Percentiles rank a stretch among this genome's conserved stretches.
These are phyloP conservation scores for Alternaria sp. DNA, from an alignment of 2,329 filamentous ascomycete genomes.

Conservation along the genomic window DNA sequence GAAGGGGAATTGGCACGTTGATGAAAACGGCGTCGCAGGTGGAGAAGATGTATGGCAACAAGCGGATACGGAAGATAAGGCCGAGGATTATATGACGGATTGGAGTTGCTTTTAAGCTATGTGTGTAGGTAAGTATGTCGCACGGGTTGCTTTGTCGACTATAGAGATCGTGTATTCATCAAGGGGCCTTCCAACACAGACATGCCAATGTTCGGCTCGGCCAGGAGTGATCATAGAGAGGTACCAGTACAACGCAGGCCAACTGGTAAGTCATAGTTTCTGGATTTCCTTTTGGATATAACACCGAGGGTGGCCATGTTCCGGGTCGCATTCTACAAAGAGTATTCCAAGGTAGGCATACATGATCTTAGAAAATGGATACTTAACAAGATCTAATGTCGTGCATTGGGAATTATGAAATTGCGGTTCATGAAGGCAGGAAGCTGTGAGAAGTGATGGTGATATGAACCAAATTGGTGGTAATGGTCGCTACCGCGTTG, in stretches of 20 bases:
- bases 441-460: neutral
- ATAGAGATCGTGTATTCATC: rapidly evolving
- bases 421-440: neutral
- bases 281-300: neutral
- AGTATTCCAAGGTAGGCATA: neutral
- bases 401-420: neutral
- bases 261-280: neutral
- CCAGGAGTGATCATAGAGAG: neutral
- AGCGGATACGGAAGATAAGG: neutral
- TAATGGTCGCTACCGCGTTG: neutral
- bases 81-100: neutral
- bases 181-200: neutral
- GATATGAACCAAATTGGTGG: neutral
- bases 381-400: neutral
- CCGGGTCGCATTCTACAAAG: neutral
- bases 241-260: neutral
- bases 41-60: neutral
- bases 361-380: neutral
- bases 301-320: neutral
- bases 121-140: neutral
- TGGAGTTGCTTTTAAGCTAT: neutral
- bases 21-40: neutral
- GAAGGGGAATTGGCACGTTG: neutral
- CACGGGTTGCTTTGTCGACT: rapidly evolving
- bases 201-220: neutral